Evolutionary conservation across 2,329 filamentous ascomycete species (phyloP).

Genomic region (Colletotrichum aenigma): DNA sequence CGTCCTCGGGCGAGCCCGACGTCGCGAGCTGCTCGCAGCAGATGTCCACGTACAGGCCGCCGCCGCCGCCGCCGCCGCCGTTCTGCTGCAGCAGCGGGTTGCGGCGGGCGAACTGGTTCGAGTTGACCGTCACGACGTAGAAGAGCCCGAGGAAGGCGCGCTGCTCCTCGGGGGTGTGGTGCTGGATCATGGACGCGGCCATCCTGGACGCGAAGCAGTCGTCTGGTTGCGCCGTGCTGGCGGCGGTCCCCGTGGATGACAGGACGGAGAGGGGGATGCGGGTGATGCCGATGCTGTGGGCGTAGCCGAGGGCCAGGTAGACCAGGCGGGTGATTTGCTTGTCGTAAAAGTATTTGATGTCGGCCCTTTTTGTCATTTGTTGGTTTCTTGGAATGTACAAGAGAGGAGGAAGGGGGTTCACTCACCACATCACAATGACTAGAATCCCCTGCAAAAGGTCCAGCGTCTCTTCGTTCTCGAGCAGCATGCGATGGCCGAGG

Average conservation of each 20-base stretch:
- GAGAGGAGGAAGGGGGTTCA: neutral
- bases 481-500: slow-evolving; percentile 44
- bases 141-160: slow-evolving; percentile 39
- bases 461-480: slow-evolving; percentile 42
- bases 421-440: slow-evolving; percentile 50
- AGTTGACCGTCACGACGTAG: slow-evolving; percentile 26
- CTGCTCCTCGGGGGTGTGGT: slow-evolving; percentile 38
- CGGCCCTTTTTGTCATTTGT: slow-evolving; percentile 31
- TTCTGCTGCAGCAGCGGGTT: slow-evolving; percentile 32
- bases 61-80: neutral
- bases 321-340: slow-evolving; percentile 39
- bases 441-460: slow-evolving; percentile 52
- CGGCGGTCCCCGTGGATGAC: neutral
- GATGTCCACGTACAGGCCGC: slow-evolving; percentile 30
- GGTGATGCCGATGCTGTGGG: slow-evolving; percentile 43
- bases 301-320: slow-evolving; percentile 44
- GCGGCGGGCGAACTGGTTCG: slow-evolving; percentile 38
- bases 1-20: slow-evolving; percentile 27
- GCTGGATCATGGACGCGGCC: neutral
- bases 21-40: slow-evolving; percentile 34
- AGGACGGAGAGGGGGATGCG: slow-evolving; percentile 19
- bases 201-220: slow-evolving; percentile 6
- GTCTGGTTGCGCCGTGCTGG: neutral
- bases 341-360: slow-evolving; percentile 37
- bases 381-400: neutral